Percentiles rank a stretch among this genome's conserved stretches.
Evolutionary conservation across 495 filamentous ascomycete genomes (phyloP).

Genomic region (Podospora pseudopauciseta): DNA sequence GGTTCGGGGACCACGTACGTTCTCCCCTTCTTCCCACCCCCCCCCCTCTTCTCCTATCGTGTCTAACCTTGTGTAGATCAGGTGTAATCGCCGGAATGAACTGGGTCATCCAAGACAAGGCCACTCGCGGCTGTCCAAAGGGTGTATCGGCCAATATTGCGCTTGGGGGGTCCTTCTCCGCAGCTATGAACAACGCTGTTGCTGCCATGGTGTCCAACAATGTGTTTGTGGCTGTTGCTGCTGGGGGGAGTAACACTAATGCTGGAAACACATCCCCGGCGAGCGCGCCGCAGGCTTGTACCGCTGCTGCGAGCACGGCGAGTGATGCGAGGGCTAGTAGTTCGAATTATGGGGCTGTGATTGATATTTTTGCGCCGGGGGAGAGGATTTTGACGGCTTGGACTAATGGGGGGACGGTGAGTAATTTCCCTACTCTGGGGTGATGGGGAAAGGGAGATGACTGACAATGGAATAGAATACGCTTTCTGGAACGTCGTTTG

Average conservation of each 20-base stretch:
- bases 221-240: slow-evolving; percentile 46
- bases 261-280: slow-evolving; percentile 47
- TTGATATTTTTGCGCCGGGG: slow-evolving; percentile 58
- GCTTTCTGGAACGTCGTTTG: slow-evolving; percentile 15
- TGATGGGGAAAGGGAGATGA: background rate
- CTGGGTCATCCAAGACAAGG: slow-evolving; percentile 43
- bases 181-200: slow-evolving; percentile 46
- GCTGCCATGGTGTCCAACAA: slow-evolving; percentile 41
- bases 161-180: slow-evolving; percentile 46
- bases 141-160: slow-evolving; percentile 50
- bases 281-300: slow-evolving; percentile 50
- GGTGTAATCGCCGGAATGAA: slow-evolving; percentile 55
- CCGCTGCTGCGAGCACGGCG: slow-evolving; percentile 51
- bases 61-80: slow-evolving; percentile 30
- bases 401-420: slow-evolving; percentile 45
- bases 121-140: slow-evolving; percentile 31
- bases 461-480: slow-evolving; percentile 2
- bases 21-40: background rate
- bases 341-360: slow-evolving; percentile 54
- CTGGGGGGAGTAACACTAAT: slow-evolving; percentile 37
- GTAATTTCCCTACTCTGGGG: slow-evolving; percentile 6
- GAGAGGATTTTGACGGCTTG: slow-evolving; percentile 44
- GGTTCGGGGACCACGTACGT: slow-evolving; percentile 34
- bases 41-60: background rate
- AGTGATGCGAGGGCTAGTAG: slow-evolving; percentile 46